Evolutionary conservation across 345 rosid genomes (phyloP).

Genomic region (Corchorus olitorius): DNA sequence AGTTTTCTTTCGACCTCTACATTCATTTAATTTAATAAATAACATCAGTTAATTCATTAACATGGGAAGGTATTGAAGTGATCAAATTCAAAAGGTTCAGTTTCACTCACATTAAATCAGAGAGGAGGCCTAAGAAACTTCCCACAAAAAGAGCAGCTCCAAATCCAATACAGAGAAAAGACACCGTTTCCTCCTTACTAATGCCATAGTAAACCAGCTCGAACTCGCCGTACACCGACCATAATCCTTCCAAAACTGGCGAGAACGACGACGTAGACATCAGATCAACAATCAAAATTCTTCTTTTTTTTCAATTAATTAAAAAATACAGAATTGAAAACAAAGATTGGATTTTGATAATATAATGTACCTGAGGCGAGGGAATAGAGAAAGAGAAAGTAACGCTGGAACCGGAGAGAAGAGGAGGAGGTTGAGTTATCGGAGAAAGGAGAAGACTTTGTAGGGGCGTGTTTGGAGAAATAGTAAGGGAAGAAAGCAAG

Average conservation of each 20-base stretch:
- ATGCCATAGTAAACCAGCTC: conserved; percentile 50
- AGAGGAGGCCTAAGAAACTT: conserved; percentile 63
- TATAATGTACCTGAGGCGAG: conserved; percentile 69
- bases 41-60: background rate
- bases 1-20: conserved; percentile 77
- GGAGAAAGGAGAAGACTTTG: conserved; percentile 41
- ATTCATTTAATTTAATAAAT: conserved; percentile 7
- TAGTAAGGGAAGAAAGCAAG: conserved; percentile 49
- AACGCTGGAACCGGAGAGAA: conserved; percentile 58
- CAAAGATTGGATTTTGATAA: background rate
- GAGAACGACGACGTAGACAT: background rate
- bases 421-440: conserved; percentile 53
- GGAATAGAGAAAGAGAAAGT: conserved; percentile 64
- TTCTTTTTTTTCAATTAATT: background rate
- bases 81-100: background rate
- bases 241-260: conserved; percentile 74
- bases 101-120: conserved; percentile 72
- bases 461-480: conserved; percentile 33
- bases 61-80: background rate
- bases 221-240: conserved; percentile 83
- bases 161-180: conserved; percentile 56
- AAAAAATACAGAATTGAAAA: background rate
- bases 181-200: conserved; percentile 55
- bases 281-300: background rate
- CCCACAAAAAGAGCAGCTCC: conserved; percentile 60